Conservation (phyloP, 306 rosid species). For the Cicer chorassanicum region DNA sequence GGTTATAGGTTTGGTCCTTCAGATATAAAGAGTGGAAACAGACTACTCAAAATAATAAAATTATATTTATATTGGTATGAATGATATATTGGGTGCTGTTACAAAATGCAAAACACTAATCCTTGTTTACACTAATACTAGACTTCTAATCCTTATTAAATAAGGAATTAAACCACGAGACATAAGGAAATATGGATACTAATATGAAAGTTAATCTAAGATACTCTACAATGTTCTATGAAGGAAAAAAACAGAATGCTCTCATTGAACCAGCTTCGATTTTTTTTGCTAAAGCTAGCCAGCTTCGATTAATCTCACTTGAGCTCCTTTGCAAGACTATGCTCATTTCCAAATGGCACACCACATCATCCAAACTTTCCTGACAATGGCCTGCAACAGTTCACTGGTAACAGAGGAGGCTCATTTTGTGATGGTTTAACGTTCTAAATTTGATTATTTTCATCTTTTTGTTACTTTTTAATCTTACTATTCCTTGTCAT, state of each 20-base stretch:
- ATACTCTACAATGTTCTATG: not conserved
- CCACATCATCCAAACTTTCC: not conserved
- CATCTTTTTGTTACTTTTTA: not conserved
- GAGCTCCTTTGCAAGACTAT: not conserved
- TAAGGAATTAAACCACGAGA: not conserved
- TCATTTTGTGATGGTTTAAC: not conserved
- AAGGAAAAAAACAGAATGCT: not conserved
- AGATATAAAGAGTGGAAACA: not conserved
- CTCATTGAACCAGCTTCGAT: not conserved
- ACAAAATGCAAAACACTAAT: not conserved
- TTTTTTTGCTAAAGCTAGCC: too few species aligned
- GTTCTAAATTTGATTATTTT: not conserved
- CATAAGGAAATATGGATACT: not conserved
- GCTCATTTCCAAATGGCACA: conserved; percentile 3
- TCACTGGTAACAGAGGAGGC: not conserved
- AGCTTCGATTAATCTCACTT: not conserved
- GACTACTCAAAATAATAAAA: not conserved
- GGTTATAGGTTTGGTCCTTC: not conserved
- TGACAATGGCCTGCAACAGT: not conserved
- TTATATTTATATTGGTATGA: not conserved
- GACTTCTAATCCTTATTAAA: not conserved
- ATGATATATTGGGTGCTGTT: not conserved
- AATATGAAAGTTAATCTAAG: not conserved
- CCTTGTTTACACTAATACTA: not conserved
- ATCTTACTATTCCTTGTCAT: conserved; percentile 9